Evolutionary conservation across 2,329 filamentous ascomycete genomes (phyloP).

Genomic region (Aspergillus neoniger): DNA sequence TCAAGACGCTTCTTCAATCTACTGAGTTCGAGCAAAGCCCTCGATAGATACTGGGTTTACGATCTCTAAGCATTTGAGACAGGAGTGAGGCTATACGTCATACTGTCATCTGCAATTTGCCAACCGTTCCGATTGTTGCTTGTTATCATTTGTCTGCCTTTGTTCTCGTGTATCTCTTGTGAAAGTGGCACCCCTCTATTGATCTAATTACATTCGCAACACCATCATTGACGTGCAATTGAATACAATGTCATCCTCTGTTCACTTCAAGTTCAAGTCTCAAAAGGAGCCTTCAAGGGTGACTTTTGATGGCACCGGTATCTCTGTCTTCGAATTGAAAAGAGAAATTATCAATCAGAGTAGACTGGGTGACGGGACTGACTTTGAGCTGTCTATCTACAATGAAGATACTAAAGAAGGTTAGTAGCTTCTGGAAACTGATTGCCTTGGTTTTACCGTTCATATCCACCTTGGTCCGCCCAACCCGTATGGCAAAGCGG

Average conservation of each 20-base stretch:
- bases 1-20: constrained; percentile 31
- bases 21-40: constrained; percentile 28
- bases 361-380: constrained; percentile 89
- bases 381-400: constrained; percentile 94
- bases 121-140: constrained; percentile 18
- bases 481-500: too few species aligned
- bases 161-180: constrained; percentile 30
- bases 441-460: not conserved
- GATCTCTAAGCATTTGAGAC: constrained; percentile 21
- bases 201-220: constrained; percentile 33
- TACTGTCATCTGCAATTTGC: constrained; percentile 20
- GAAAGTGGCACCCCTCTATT: constrained; percentile 30
- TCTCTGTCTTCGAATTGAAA: constrained; percentile 98
- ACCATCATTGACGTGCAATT: constrained; percentile 37
- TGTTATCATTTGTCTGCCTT: constrained; percentile 20
- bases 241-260: constrained; percentile 83
- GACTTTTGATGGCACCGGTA: constrained; percentile 94
- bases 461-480: not conserved
- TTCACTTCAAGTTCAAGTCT: constrained; percentile 99
- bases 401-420: constrained; percentile 89
- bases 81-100: constrained; percentile 21
- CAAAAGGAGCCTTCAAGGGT: constrained; percentile 93
- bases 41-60: constrained; percentile 30
- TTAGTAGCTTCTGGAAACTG: constrained; percentile 48
- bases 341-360: constrained; percentile 96